Conservation (phyloP, 2,329 filamentous ascomycete genomes). For the Xylariales sp. region DNA sequence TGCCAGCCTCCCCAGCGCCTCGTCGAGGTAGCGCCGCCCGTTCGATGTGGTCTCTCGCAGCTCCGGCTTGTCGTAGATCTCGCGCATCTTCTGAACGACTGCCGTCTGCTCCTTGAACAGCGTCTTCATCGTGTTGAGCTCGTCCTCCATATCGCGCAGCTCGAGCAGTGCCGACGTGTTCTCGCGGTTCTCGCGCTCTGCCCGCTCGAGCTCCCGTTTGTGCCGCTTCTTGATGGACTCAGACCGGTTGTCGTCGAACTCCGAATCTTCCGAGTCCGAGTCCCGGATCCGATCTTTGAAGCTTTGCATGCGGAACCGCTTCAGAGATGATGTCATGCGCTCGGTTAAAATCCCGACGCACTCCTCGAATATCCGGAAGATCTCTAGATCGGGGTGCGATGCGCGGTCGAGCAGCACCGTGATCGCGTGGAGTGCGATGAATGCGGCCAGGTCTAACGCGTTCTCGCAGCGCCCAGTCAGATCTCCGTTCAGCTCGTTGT, state of each 20-base stretch:
- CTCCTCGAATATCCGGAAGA: conserved; percentile 63
- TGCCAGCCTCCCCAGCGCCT: conserved; percentile 46
- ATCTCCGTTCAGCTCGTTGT: conserved; percentile 63
- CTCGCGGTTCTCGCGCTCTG: conserved; percentile 55
- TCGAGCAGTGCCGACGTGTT: conserved; percentile 60
- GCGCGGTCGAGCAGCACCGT: conserved; percentile 57
- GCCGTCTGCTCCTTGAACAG: conserved; percentile 54
- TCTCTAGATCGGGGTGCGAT: conserved; percentile 56
- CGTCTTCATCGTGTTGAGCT: conserved; percentile 51
- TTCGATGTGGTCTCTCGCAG: conserved; percentile 36
- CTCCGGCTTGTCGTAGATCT: conserved; percentile 35
- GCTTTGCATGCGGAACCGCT: conserved; percentile 55
- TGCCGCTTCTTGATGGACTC: conserved; percentile 38
- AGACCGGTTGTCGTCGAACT: conserved; percentile 35
- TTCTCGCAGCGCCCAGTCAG: conserved; percentile 59
- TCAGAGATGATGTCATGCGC: conserved; percentile 57
- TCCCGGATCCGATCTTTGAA: conserved; percentile 41
- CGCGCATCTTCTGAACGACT: conserved; percentile 43
- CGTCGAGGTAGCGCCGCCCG: conserved; percentile 46
- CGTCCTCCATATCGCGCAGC: conserved; percentile 60
- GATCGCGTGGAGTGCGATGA: conserved; percentile 58
- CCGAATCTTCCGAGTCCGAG: conserved; percentile 31
- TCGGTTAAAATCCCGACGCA: conserved; percentile 61
- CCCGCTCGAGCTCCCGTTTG: conserved; percentile 32
- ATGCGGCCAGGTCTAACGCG: conserved; percentile 55